Base-by-base conservation (phyloP, 208 protist genomes). In the Trichomonas tenax region DNA sequence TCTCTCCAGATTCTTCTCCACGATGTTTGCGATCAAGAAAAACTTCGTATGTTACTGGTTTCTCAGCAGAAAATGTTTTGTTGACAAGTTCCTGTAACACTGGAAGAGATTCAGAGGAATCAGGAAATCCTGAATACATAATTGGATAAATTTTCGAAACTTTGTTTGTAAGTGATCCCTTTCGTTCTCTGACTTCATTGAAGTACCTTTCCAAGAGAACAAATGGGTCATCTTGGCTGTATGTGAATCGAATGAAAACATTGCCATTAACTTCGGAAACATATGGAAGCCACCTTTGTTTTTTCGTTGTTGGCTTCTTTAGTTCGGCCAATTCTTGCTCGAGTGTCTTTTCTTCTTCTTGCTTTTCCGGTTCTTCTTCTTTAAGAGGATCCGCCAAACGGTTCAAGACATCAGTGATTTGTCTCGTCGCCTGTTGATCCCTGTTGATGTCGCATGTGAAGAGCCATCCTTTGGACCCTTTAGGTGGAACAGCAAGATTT, bases 181-280 rank as follows among this genome's bases (percentile, higher is more conserved):
- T 26, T 11, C 14, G 45, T 38, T 93, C 26, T 51, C 9, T 51
- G 2, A 93, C 26, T 14, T 34, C 26, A 51, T 93, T 58, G 26
- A 93, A 93, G 34, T 93, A 93, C n/a, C 36, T 48, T 58, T 51
- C 44, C 4, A 93, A 4, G 4, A 93, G 6, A 31, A 58, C 44
- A 38, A 58, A 58, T 58, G 86, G 86, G 38, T 93, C 86, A 38
- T 93, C 86, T 51, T 51, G 21, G 1, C 46, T 44, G 2, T 51
- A 3, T 26, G 86, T 93, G 38, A 93, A 93, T 3, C 86, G 6
- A 51, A 93, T 93, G 44, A 93, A 93, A 93, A 48, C 41, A 36
- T 93, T 93, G 3, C 86, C 86, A 44, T 48, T 93, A 51, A 93
- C 86, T 93, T 93, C 86, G 10, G 86, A 93, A 17, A 93, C 45